Base-by-base conservation (phyloP, 2,329 filamentous ascomycete genomes). In the Geosmithia putterillii region DNA sequence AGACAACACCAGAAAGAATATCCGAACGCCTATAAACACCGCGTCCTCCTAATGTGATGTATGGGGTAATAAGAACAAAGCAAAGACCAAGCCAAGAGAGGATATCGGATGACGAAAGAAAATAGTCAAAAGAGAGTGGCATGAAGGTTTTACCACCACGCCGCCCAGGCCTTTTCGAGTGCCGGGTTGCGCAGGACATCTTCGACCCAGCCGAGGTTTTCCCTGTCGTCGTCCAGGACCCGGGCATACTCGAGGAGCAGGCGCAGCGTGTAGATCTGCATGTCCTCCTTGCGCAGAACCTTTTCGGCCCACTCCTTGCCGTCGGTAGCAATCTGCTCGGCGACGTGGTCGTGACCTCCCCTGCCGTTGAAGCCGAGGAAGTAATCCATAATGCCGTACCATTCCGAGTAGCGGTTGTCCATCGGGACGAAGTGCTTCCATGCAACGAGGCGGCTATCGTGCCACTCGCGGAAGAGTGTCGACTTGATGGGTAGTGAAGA, bases 381-480 rank as follows among this genome's bases (percentile, higher is more conserved):
- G 54, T 86, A 89, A 45, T 83, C 76, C 69, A 87, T 70, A 44
- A 86, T 79, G 38, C 75, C 79, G 47, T 79, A 88, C 52, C 83
- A 72, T 51, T 89, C 86, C 32, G 74, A 64, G 52, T 81, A 88
- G 1, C 79, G 74, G 53, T 76, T 83, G 55, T 88, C 82, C 73
- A 90, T 79, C 15, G 86, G 86, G 2, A 88, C 79, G 52, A 86
- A 90, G 59, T 92, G 86, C 53, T 78, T 77, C 85, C 86, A 92
- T 1, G 83, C 71, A 2, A 86, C 66, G 2, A 90, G 66, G 3
- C 85, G 71, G 38, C 72, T 74, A 56, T 89, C 84, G 54, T 89
- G 85, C 86, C 85, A 92, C 57, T 92, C 86, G 18, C 75, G 71
- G 62, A 81, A 92, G 19, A 90, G 66, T 0, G 85, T 87, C 6